Evolutionary conservation across 2,329 filamentous ascomycete species (phyloP).

Genomic region (Alternaria brassicicola): DNA sequence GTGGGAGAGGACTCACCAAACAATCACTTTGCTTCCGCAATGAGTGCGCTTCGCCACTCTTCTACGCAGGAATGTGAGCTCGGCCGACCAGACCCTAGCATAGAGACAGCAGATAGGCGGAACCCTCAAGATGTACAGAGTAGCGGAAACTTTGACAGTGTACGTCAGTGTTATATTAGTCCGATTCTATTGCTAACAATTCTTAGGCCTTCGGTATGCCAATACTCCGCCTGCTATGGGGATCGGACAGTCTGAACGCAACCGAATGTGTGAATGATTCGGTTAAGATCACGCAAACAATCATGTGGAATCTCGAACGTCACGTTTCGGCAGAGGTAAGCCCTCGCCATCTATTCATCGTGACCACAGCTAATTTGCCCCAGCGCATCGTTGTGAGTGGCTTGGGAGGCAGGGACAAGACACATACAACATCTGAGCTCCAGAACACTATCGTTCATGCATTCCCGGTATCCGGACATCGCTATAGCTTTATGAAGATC

Average conservation of each 20-base stretch:
- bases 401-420: neutral
- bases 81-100: neutral
- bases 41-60: neutral
- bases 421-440: neutral
- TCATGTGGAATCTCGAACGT: neutral
- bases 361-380: neutral
- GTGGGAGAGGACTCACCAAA: neutral
- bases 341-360: neutral
- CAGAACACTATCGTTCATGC: neutral
- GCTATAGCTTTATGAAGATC: neutral
- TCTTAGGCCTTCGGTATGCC: neutral
- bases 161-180: neutral
- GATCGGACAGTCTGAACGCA: neutral
- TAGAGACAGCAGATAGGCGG: neutral
- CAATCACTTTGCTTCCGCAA: neutral
- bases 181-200: neutral
- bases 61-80: slow-evolving; percentile 3
- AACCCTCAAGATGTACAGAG: neutral
- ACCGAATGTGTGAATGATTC: neutral
- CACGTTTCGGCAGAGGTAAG: neutral
- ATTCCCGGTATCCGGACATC: neutral
- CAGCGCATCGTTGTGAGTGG: neutral
- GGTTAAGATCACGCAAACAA: neutral
- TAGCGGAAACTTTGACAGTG: neutral
- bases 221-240: slow-evolving; percentile 2